Percentiles rank a stretch among this genome's conserved stretches.
Evolutionary conservation across 257 asterid species (phyloP).

Genomic region (Vinca minor): DNA sequence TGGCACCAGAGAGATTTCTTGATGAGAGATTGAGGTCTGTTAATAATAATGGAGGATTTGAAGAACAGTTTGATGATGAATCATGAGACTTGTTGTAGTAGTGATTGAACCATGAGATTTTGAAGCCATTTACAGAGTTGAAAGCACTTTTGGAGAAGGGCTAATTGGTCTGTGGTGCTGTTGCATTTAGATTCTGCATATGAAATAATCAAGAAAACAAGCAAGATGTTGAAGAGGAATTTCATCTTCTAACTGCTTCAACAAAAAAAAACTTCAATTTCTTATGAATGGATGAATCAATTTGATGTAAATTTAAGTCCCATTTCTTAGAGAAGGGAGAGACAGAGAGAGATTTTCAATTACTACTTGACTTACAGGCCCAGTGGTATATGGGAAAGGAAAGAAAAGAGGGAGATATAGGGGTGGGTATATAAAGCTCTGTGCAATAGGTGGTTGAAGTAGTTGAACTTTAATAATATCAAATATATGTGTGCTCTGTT

Average conservation of each 20-base stretch:
- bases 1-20: constrained; percentile 51
- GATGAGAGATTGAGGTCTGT: constrained; percentile 41
- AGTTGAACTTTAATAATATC: too few relatives aligned
- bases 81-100: too few relatives aligned
- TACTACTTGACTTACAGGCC: too few relatives aligned
- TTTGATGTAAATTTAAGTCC: neutral
- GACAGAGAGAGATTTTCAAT: neutral
- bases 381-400: too few relatives aligned
- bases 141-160: constrained; percentile 52
- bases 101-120: constrained; percentile 42
- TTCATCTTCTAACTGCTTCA: constrained; percentile 28
- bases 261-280: neutral
- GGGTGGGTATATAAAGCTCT: too few relatives aligned
- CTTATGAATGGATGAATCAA: neutral
- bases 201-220: constrained; percentile 27
- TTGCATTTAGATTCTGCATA: constrained; percentile 39
- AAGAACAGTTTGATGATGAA: too few relatives aligned
- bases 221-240: constrained; percentile 22
- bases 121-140: constrained; percentile 64
- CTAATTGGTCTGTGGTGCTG: constrained; percentile 38
- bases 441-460: too few relatives aligned
- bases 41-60: constrained; percentile 33
- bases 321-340: neutral
- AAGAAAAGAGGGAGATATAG: too few relatives aligned
- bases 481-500: too few relatives aligned